phyloP scores from a whole-genome alignment of 2,329 filamentous ascomycete genomes.

The Colletotrichum somersetense region DNA sequence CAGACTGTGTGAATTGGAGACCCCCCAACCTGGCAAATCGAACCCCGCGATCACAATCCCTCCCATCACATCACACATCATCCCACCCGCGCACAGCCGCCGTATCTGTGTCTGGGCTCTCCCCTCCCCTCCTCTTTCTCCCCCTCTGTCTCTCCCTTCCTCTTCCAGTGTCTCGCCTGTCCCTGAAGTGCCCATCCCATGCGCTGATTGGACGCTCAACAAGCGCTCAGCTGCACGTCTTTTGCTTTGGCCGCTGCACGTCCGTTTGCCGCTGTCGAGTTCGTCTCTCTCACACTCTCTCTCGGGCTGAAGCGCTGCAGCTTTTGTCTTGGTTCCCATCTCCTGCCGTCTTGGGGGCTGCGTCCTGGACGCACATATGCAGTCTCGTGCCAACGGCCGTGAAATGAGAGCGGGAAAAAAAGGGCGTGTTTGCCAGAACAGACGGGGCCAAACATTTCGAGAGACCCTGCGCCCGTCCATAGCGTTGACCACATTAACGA shows the following conservation, averaged over 20 bases:
- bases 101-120: constrained; percentile 31
- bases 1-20: constrained; percentile 3
- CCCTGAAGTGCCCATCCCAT: constrained; percentile 3
- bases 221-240: constrained; percentile 31
- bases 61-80: constrained; percentile 31
- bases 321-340: constrained; percentile 15
- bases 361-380: constrained; percentile 1
- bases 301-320: constrained; percentile 10
- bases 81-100: constrained; percentile 28
- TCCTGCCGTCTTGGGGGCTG: constrained; percentile 6
- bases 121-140: neutral
- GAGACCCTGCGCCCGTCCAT: neutral
- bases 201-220: constrained; percentile 29
- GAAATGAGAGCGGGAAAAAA: neutral
- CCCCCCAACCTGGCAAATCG: constrained; percentile 7
- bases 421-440: neutral
- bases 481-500: neutral
- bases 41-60: constrained; percentile 38
- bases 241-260: constrained; percentile 6
- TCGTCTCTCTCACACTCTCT: neutral
- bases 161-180: neutral
- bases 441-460: neutral
- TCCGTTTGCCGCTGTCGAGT: constrained; percentile 11
- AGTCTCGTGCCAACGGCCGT: neutral
- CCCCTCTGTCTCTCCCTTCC: constrained; percentile 6